Evolutionary conservation across 2,329 filamentous ascomycete genomes (phyloP), one percentile per base, ranked within the genome.

Genomic region (Colletotrichum spaethianum): DNA sequence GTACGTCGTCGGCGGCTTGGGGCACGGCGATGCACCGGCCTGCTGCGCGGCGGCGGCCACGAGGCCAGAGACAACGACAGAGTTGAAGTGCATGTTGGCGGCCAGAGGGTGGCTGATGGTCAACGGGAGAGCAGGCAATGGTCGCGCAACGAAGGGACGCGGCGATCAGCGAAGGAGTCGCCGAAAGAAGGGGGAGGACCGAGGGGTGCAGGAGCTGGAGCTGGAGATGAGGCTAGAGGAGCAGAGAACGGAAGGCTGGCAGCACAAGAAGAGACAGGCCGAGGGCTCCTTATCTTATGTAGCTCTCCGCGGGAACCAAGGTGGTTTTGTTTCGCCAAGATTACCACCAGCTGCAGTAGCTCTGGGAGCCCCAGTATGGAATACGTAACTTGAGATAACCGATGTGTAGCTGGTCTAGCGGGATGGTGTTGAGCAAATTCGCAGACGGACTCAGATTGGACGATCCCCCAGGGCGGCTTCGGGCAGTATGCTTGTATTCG

Each of bases 41-140:
- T 72, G 73, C n/a, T 48, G 67, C 18, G 66, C 62, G 16, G 71
- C 65, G 48, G 61, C 73, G 60, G 68, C 73, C 28, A 76, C 79
- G 5, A 83, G 75, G 68, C 79, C 78, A 9, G 78, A 76, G 67
- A 81, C 48, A 53, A 79, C 72, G 31, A 78, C 68, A 20, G 76
- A 70, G 31, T 76, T 76, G 75, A 82, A 74, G 63, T 77, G 80
- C 82, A 83, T 83, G 26, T 69, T 75, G 73, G 44, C 50, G 46
- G 40, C 36, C 20, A 20, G 23, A 4, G 42, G 20, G 53, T 3
- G 48, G 31, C 6, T 68, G 18, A 12, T 16, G 36, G 28, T 62
- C 55, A 61, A 42, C 46, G 44, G 20, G 33, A 23, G 48, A 31
- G 14, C 12, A 48, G n/a, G 16, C 31, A 20, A 62, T 62, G 8